A percentile compares a stretch with the other conserved stretches of the same genome.
Evolutionary conservation across 805 yeast genomes (phyloP).

Genomic region (Lipomyces yamanashiensis): DNA sequence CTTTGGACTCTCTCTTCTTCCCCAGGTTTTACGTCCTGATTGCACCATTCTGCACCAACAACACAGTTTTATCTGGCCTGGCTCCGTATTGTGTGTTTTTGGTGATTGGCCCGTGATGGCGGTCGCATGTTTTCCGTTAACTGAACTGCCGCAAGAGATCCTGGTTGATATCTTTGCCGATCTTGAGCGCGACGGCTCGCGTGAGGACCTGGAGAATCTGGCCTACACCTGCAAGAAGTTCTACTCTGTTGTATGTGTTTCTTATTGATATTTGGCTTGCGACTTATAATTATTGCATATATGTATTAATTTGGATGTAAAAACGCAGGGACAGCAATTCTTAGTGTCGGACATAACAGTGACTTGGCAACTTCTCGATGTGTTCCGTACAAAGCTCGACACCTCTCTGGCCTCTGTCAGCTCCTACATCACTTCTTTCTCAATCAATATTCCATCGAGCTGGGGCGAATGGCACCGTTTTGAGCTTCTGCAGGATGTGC

Average conservation of each 20-base stretch:
- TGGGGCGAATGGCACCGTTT: constrained; percentile 39
- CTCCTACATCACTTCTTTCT: constrained; percentile 26
- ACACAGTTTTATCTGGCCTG: no score
- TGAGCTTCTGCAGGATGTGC: constrained; percentile 19
- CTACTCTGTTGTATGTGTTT: constrained; percentile 21
- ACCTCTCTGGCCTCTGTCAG: constrained; percentile 8
- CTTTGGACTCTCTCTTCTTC: no score
- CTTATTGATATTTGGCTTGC: neutral
- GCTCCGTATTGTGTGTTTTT: neutral
- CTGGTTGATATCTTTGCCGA: constrained; percentile 13
- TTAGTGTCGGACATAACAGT: constrained; percentile 23
- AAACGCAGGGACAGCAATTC: constrained; percentile 32
- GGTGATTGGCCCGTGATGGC: constrained; percentile 5
- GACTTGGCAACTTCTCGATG: constrained; percentile 29
- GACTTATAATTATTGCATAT: neutral
- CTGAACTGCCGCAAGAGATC: constrained; percentile 25
- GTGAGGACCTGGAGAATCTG: constrained; percentile 15
- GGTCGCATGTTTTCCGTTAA: constrained; percentile 10
- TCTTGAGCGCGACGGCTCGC: constrained; percentile 5
- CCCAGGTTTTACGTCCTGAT: no score
- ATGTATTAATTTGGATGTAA: neutral
- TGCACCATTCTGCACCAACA: no score
- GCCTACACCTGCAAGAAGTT: constrained; percentile 22
- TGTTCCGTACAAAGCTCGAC: constrained; percentile 13
- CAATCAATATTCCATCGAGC: constrained; percentile 29